Evolutionary conservation across 306 rosid species (phyloP).

Genomic region (Quercus robur): DNA sequence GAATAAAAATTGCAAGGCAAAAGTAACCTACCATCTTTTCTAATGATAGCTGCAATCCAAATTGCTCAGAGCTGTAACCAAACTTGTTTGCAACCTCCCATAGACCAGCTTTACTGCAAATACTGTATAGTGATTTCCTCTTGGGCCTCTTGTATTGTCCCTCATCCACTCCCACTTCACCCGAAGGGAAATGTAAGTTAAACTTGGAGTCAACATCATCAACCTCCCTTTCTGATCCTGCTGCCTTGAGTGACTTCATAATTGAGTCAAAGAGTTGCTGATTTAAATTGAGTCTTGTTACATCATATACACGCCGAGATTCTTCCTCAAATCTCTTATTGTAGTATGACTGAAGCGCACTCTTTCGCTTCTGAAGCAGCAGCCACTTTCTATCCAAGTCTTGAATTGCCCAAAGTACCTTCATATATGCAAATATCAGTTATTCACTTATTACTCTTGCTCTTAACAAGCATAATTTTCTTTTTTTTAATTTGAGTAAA

Average conservation of each 20-base stretch:
- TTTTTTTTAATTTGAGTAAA: too few relatives aligned
- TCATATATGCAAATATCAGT: constrained; percentile 19
- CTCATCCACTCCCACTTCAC: constrained; percentile 92
- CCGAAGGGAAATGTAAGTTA: constrained; percentile 94
- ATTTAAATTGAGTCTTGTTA: constrained; percentile 65
- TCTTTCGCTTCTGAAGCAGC: constrained; percentile 90
- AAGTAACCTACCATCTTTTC: constrained; percentile 58
- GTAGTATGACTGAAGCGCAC: constrained; percentile 76
- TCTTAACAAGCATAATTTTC: not conserved
- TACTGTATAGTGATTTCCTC: constrained; percentile 74
- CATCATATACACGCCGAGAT: constrained; percentile 74
- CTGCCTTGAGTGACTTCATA: constrained; percentile 84
- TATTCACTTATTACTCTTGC: constrained; percentile 7
- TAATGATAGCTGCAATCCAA: constrained; percentile 76
- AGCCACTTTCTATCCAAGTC: constrained; percentile 94
- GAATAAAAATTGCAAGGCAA: constrained; percentile 24
- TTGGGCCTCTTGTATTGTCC: constrained; percentile 94
- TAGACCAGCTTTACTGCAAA: constrained; percentile 83
- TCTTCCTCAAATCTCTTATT: constrained; percentile 84
- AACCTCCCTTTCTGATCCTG: constrained; percentile 95
- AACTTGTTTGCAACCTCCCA: constrained; percentile 97
- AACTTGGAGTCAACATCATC: constrained; percentile 98
- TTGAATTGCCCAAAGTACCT: constrained; percentile 95
- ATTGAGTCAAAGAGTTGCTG: constrained; percentile 80
- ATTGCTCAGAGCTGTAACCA: constrained; percentile 95